phyloP scores from a whole-genome alignment of 2,329 filamentous ascomycete genomes.

The Rhytidhysteron rufulum region DNA sequence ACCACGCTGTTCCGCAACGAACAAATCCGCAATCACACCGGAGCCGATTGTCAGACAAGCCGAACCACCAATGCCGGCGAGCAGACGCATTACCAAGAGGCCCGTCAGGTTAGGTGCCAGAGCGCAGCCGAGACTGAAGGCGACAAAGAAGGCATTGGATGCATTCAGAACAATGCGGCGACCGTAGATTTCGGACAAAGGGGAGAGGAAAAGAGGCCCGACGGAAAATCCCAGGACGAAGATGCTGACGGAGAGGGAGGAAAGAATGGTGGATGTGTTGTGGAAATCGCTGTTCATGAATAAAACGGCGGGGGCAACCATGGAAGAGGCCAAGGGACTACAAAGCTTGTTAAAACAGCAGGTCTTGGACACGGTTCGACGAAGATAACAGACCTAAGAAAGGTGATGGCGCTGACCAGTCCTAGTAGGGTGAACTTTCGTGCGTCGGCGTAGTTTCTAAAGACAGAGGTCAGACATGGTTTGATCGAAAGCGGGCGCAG shows the following conservation, averaged over 20 bases:
- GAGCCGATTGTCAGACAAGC: constrained; percentile 33
- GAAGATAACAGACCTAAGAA: constrained; percentile 16
- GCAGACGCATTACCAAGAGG: constrained; percentile 33
- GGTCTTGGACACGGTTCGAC: too few species aligned
- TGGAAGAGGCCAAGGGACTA: constrained; percentile 32
- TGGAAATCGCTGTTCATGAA: constrained; percentile 28
- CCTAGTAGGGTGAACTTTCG: constrained; percentile 26
- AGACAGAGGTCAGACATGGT: background rate
- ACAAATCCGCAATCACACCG: constrained; percentile 33
- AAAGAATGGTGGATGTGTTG: constrained; percentile 27
- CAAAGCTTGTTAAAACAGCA: too few species aligned
- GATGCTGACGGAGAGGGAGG: constrained; percentile 30
- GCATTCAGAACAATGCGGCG: constrained; percentile 26
- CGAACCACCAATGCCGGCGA: constrained; percentile 27
- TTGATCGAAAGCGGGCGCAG: background rate
- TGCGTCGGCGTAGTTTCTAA: constrained; percentile 23
- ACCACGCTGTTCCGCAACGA: constrained; percentile 28
- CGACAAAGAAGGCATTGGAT: constrained; percentile 48
- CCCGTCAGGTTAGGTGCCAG: constrained; percentile 29
- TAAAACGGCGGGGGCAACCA: constrained; percentile 30
- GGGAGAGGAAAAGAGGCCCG: constrained; percentile 30
- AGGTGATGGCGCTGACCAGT: constrained; percentile 28
- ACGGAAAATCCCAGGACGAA: constrained; percentile 33
- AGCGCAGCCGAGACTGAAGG: constrained; percentile 46
- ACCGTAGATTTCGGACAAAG: constrained; percentile 33